phyloP scores from a whole-genome alignment of 495 filamentous ascomycete species.

The Aspergillus mulundensis region DNA sequence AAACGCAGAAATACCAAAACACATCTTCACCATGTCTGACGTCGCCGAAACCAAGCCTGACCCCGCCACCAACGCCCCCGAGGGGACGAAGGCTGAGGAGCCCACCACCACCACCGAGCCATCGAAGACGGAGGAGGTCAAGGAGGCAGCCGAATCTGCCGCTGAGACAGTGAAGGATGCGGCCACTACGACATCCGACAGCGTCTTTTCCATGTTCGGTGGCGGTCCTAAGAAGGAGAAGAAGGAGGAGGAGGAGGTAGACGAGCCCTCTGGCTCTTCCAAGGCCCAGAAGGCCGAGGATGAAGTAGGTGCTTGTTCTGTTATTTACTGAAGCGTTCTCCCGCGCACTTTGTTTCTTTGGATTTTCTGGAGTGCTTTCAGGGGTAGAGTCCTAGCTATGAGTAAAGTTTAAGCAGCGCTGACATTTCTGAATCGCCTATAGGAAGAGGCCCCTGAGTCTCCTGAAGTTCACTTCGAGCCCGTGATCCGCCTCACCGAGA shows the following conservation, averaged over 20 bases:
- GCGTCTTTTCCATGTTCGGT: conserved; percentile 96
- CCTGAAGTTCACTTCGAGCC: conserved; percentile 96
- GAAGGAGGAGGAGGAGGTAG: conserved; percentile 78
- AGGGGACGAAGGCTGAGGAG: conserved; percentile 37
- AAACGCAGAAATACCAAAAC: conserved; percentile 9
- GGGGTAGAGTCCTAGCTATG: not conserved
- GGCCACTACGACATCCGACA: conserved; percentile 58
- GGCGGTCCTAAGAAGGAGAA: conserved; percentile 77
- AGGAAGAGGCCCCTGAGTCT: conserved; percentile 72
- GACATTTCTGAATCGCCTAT: not conserved
- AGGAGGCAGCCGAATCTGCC: conserved; percentile 37
- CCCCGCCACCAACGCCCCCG: conserved; percentile 43
- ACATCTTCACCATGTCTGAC: conserved; percentile 42
- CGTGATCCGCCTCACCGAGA: conserved; percentile 89
- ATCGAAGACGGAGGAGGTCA: conserved; percentile 32
- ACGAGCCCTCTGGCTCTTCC: conserved; percentile 79
- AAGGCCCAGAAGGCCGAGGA: conserved; percentile 71
- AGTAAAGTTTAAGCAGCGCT: not conserved
- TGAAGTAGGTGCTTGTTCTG: conserved; percentile 35
- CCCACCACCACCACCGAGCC: conserved; percentile 30
- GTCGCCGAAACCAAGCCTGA: conserved; percentile 46
- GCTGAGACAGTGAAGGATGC: conserved; percentile 44
- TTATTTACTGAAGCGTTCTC: not conserved
- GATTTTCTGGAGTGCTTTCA: not conserved
- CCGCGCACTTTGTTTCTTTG: not conserved